These are phyloP conservation scores for Pueraria montana DNA, from an alignment of 306 rosid species.

Conservation along the genomic window DNA sequence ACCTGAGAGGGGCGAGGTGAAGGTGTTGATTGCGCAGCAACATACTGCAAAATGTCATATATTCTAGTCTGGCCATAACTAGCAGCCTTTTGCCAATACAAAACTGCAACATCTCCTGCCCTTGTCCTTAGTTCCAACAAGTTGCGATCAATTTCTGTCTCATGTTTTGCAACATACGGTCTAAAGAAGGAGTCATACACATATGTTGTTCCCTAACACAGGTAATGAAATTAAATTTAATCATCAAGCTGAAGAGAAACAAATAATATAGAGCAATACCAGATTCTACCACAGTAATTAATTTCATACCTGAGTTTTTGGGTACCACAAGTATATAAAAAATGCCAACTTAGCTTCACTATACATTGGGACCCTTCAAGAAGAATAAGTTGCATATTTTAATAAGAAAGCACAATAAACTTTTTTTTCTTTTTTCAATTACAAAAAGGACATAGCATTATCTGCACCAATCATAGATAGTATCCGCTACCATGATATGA, in stretches of 20 bases:
- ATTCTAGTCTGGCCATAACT: conserved; percentile 85
- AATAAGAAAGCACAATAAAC: conserved; percentile 19
- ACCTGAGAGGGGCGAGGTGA: conserved; percentile 80
- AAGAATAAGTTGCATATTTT: conserved; percentile 6
- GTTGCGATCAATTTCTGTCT: conserved; percentile 82
- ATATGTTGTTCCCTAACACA: conserved; percentile 78
- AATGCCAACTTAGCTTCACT: conserved; percentile 94
- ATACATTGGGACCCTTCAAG: conserved; percentile 95
- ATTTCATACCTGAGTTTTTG: conserved; percentile 79
- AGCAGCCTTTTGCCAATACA: conserved; percentile 83
- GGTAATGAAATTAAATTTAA: conserved; percentile 16
- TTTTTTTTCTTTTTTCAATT: not conserved
- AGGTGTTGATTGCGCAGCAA: conserved; percentile 84
- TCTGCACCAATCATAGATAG: conserved; percentile 47
- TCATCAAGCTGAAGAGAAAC: conserved; percentile 24
- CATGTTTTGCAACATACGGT: conserved; percentile 86
- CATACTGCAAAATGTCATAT: conserved; percentile 78
- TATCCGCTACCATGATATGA: conserved; percentile 79
- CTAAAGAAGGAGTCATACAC: conserved; percentile 91
- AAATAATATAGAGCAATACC: conserved; percentile 18
- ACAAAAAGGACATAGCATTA: conserved; percentile 7
- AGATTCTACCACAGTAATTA: conserved; percentile 37
- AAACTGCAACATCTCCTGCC: conserved; percentile 74
- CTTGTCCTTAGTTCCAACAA: conserved; percentile 81
- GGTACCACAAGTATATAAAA: conserved; percentile 91